These are phyloP conservation scores for Cystofilobasidium ferigula DNA, from an alignment of 768 basidiomycete genomes.

Conservation along the genomic window DNA sequence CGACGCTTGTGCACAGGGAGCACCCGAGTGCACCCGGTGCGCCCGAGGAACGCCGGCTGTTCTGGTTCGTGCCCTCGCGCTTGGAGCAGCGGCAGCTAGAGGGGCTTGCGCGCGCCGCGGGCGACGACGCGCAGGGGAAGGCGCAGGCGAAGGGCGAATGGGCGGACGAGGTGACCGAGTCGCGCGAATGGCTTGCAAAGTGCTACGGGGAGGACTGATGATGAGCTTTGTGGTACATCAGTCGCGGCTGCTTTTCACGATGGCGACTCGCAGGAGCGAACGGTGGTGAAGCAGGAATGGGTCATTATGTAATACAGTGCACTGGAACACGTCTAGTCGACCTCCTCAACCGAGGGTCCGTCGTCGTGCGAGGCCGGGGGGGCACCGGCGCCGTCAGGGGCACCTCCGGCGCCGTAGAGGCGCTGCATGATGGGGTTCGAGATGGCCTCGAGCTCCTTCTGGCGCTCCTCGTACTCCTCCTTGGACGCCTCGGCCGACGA, in stretches of 20 bases:
- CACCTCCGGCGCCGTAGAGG: constrained; percentile 90
- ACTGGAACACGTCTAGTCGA: no score
- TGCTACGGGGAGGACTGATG: neutral
- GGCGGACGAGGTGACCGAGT: neutral
- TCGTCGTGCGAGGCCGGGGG: constrained; percentile 42
- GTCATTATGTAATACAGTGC: no score
- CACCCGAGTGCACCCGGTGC: no score
- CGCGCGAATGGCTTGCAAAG: neutral
- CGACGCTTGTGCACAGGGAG: constrained; percentile 13
- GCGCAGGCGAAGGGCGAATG: neutral
- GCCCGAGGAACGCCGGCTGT: constrained; percentile 10
- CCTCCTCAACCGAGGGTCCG: constrained; percentile 84
- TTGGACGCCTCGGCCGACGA: constrained; percentile 77
- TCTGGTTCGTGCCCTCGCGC: constrained; percentile 17
- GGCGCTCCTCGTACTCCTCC: constrained; percentile 95
- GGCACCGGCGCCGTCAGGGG: constrained; percentile 51
- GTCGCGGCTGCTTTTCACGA: no score
- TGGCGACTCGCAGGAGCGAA: no score
- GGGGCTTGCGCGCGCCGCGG: constrained; percentile 1
- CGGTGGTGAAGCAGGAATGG: no score
- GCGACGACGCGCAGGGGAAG: neutral
- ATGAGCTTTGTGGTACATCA: no score
- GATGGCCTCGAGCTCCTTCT: constrained; percentile 97
- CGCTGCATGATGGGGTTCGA: constrained; percentile 93
- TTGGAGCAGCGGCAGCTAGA: constrained; percentile 6